Evolutionary conservation across 2,329 filamentous ascomycete genomes (phyloP).

Genomic region (Pseudogymnoascus pannorum): DNA sequence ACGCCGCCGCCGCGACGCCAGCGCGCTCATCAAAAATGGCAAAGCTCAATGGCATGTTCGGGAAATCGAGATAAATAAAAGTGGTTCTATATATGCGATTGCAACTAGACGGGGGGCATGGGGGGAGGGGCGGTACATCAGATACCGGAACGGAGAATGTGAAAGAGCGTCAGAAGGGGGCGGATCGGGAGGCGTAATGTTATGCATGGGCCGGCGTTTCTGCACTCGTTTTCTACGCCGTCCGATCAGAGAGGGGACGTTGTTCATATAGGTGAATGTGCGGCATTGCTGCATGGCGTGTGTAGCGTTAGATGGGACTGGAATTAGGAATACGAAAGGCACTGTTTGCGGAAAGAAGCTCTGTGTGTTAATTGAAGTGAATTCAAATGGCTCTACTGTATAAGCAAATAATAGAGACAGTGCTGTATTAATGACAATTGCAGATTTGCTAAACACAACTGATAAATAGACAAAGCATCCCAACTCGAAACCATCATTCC

Average conservation of each 20-base stretch:
- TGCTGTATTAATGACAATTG: neutral
- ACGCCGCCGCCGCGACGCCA: constrained; percentile 21
- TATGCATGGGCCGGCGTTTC: constrained; percentile 3
- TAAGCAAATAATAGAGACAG: neutral
- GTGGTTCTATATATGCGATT: neutral
- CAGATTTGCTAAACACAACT: neutral
- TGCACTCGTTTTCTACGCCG: constrained; percentile 5
- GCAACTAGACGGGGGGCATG: neutral
- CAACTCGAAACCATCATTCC: neutral
- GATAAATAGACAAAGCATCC: neutral
- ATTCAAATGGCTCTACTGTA: neutral
- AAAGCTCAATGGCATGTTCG: neutral
- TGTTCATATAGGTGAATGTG: constrained; percentile 1
- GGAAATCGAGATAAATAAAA: neutral
- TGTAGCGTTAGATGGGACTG: constrained; percentile 6
- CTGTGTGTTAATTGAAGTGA: neutral
- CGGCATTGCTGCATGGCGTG: neutral
- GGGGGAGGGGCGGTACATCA: neutral
- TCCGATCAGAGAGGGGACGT: neutral
- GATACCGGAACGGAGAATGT: neutral
- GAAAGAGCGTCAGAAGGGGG: neutral
- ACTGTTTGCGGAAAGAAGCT: neutral
- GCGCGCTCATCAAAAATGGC: constrained; percentile 1
- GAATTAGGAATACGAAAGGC: constrained; percentile 4
- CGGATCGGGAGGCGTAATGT: constrained; percentile 5